These are phyloP conservation scores for Zostera marina DNA, from an alignment of 116 monocot genomes.

Conservation along the genomic window DNA sequence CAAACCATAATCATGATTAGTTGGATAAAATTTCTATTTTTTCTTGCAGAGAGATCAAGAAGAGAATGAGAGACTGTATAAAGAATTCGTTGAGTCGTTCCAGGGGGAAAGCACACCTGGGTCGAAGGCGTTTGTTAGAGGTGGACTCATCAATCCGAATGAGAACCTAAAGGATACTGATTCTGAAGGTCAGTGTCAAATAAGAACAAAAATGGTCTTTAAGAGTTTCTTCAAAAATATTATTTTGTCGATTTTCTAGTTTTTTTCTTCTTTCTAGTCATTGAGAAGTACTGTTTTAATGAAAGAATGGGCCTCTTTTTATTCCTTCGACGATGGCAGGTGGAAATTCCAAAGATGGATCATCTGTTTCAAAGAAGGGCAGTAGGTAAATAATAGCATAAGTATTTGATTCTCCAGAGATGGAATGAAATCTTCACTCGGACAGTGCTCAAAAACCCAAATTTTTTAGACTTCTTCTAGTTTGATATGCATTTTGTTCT, in stretches of 20 bases:
- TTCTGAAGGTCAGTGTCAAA: conserved; percentile 61
- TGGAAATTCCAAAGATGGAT: conserved; percentile 99
- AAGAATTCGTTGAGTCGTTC: conserved; percentile 94
- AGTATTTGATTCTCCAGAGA: conserved; percentile 64
- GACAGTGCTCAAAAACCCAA: conserved; percentile 1
- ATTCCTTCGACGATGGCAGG: conserved; percentile 97
- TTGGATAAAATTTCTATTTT: background rate
- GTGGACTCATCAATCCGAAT: conserved; percentile 80
- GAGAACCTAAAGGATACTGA: conserved; percentile 44
- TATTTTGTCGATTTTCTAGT: background rate
- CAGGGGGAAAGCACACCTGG: conserved; percentile 67
- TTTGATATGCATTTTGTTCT: background rate
- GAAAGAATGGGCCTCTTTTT: conserved; percentile 66
- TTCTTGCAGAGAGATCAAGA: conserved; percentile 76
- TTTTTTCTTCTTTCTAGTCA: conserved; percentile 6
- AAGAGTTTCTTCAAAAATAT: background rate
- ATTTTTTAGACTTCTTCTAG: conserved; percentile 1
- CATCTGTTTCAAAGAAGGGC: conserved; percentile 99
- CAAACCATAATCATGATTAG: background rate
- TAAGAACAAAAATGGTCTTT: background rate
- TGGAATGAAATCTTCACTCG: conserved; percentile 39
- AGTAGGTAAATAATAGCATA: conserved; percentile 78
- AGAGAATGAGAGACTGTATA: conserved; percentile 78
- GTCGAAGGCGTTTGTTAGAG: conserved; percentile 83
- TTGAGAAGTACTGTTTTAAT: conserved; percentile 45